phyloP scores from a whole-genome alignment of 768 basidiomycete species.

The Pulveroboletus sp. region DNA sequence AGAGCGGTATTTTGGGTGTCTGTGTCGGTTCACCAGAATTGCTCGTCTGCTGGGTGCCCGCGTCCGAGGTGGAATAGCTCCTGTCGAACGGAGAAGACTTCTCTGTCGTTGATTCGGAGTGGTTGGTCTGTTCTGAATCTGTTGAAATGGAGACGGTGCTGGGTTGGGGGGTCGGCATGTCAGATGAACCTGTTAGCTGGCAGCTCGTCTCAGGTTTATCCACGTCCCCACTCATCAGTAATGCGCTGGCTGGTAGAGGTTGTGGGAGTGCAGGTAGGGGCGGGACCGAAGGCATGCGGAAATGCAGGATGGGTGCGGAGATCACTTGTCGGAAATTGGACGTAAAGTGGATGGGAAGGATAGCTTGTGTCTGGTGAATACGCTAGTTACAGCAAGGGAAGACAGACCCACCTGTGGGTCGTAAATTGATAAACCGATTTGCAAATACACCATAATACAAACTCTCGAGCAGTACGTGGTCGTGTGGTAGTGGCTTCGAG shows the following conservation, averaged over 20 bases:
- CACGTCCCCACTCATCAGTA: conserved; percentile 20
- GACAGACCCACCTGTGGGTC: conserved; percentile 53
- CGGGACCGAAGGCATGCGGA: conserved; percentile 67
- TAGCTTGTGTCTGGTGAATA: conserved; percentile 38
- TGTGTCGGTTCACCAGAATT: conserved; percentile 13
- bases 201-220: conserved; percentile 22
- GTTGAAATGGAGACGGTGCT: conserved; percentile 50
- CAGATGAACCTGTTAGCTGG: conserved; percentile 13
- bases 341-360: conserved; percentile 65
- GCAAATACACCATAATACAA: conserved; percentile 64
- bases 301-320: conserved; percentile 54
- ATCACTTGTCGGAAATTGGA: conserved; percentile 66
- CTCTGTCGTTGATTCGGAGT: conserved; percentile 30
- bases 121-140: conserved; percentile 32
- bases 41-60: conserved; percentile 19
- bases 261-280: conserved; percentile 48
- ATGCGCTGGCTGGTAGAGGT: conserved; percentile 23
- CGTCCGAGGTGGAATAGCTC: conserved; percentile 26
- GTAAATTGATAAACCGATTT: conserved; percentile 65
- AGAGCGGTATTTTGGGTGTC: conserved; percentile 28
- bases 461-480: conserved; percentile 66
- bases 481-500: conserved; percentile 44
- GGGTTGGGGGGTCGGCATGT: conserved; percentile 30
- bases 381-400: not conserved
- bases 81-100: conserved; percentile 29